phyloP scores from a whole-genome alignment of 1,284 basidiomycete species.

The Lentinula novae-zelandiae region DNA sequence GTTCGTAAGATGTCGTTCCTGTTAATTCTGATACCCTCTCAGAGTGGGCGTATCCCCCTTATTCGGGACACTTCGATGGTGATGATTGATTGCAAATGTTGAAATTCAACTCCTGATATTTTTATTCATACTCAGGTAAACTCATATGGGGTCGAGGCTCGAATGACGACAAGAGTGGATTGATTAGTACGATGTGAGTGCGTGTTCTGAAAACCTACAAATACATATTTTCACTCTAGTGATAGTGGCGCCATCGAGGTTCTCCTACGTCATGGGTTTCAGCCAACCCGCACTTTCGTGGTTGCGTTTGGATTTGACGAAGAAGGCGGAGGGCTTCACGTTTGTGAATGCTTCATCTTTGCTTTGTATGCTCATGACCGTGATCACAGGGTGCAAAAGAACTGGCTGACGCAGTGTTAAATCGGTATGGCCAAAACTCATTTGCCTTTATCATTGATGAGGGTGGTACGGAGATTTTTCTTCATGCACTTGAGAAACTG shows the following conservation, averaged over 20 bases:
- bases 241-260: conserved; percentile 36
- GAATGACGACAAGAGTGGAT: conserved; percentile 40
- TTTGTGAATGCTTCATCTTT: conserved; percentile 8
- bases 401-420: conserved; percentile 35
- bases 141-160: conserved; percentile 42
- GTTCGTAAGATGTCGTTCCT: conserved; percentile 45
- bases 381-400: conserved; percentile 35
- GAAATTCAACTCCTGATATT: neutral
- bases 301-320: conserved; percentile 61
- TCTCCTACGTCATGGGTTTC: conserved; percentile 38
- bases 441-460: conserved; percentile 47
- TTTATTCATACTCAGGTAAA: neutral
- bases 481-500: no score
- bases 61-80: conserved; percentile 46
- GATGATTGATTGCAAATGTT: neutral
- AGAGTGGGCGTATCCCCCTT: conserved; percentile 47
- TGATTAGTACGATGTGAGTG: conserved; percentile 33
- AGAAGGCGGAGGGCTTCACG: conserved; percentile 43
- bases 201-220: neutral
- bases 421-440: conserved; percentile 42
- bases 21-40: conserved; percentile 40
- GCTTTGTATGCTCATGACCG: neutral
- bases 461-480: conserved; percentile 25
- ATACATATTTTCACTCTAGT: neutral
- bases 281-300: conserved; percentile 44